phyloP scores from a whole-genome alignment of 2,329 filamentous ascomycete genomes.

The Blastomyces gilchristii region DNA sequence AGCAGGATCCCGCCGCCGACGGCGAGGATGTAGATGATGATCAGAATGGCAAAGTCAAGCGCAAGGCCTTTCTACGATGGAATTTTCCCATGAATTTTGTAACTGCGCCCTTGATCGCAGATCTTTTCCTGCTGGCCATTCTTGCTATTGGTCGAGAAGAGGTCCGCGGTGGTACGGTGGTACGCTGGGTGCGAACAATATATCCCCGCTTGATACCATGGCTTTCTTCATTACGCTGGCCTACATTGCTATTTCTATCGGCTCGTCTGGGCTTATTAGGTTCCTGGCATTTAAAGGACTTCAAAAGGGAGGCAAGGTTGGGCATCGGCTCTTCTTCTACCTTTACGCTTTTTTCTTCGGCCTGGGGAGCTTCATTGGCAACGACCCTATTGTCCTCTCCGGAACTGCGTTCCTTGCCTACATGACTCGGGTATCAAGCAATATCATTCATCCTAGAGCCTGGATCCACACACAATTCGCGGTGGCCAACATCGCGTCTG shows the following conservation, averaged over 20 bases:
- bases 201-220: conserved; percentile 63
- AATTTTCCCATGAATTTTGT: conserved; percentile 59
- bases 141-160: conserved; percentile 56
- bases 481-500: conserved; percentile 62
- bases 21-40: conserved; percentile 19
- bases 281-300: conserved; percentile 62
- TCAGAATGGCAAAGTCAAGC: conserved; percentile 20
- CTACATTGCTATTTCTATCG: conserved; percentile 68
- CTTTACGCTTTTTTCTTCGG: conserved; percentile 63
- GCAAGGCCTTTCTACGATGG: conserved; percentile 40
- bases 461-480: conserved; percentile 67
- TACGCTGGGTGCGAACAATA: conserved; percentile 55
- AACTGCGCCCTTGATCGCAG: conserved; percentile 59
- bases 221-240: conserved; percentile 62
- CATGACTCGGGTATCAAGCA: conserved; percentile 64
- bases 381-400: conserved; percentile 64
- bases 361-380: conserved; percentile 59
- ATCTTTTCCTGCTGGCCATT: conserved; percentile 61
- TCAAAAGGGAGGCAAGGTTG: conserved; percentile 55
- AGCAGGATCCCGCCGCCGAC: conserved; percentile 4
- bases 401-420: conserved; percentile 66
- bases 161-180: conserved; percentile 60
- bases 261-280: conserved; percentile 62
- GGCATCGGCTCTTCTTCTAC: conserved; percentile 59
- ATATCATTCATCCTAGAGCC: conserved; percentile 59